Conservation (phyloP, 345 rosid species). For the Mallotus nudiflorus region DNA sequence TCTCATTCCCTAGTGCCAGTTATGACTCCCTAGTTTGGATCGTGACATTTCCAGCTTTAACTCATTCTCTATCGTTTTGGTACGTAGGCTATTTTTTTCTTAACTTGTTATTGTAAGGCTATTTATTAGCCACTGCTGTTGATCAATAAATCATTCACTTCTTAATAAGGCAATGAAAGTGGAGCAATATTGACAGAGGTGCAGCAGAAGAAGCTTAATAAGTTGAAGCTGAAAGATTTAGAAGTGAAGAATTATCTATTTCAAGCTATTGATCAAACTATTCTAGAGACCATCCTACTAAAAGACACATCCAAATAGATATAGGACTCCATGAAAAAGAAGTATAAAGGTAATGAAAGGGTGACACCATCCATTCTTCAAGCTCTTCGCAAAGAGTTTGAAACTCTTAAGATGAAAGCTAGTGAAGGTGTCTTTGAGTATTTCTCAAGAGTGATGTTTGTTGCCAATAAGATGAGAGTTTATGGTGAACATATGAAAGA, state of each 20-base stretch:
- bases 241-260: no score
- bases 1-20: no score
- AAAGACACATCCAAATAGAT: neutral
- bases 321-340: neutral
- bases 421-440: neutral
- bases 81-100: no score
- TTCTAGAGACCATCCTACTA: neutral
- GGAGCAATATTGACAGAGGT: neutral
- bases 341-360: neutral
- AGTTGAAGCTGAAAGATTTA: neutral
- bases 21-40: no score
- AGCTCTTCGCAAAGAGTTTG: neutral
- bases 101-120: no score
- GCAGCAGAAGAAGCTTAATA: neutral
- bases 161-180: neutral
- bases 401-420: neutral
- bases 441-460: no score
- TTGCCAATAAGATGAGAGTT: neutral
- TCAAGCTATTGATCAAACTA: neutral
- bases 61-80: no score
- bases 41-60: no score
- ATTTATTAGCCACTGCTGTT: no score
- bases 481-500: neutral
- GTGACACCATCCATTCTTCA: neutral
- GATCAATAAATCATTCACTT: neutral